Base-by-base conservation (phyloP, 768 basidiomycete genomes). In the Atractiella rhizophila region DNA sequence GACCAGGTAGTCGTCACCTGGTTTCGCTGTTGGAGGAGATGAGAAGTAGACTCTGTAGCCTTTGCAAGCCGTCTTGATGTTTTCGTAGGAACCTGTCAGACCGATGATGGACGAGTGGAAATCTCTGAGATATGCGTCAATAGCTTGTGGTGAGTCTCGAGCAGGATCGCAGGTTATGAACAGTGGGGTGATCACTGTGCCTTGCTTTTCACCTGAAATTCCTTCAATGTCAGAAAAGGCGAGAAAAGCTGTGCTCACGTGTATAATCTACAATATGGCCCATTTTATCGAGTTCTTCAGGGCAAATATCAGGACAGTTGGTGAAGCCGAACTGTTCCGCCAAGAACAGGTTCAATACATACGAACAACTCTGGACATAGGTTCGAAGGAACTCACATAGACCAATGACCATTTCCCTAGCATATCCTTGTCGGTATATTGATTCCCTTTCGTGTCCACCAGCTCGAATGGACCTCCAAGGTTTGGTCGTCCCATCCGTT, bases 281-380 rank as follows among this genome's bases (percentile, higher is more conserved):
- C 63, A 94, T 71, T 64, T 96, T 96, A 64, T 98, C 91, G 23
- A 98, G 66, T 61, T 96, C 88, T 40, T 86, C 80, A 1, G 91
- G 91, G 56, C 91, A 98, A 40, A 98, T 94, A 59, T 98, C 91
- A 5, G 91, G 88, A 60, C 91, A 98, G 59, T 98, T 88, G 24
- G 88, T 86, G 64, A 96, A 98, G n/a, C 91, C 91, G 60, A 98
- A 98, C 63, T 94, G 45, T 27, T 1, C 10, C 4, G 28, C 11
- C 28, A 19, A 26, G n/a, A 20, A 27, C 23, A 44, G 30, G 25
- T 2, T 12, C 12, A 30, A 30, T 24, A 16, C 40, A n/a, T n/a
- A n/a, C 21, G 40, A 23, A 11, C 28, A 1, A n/a, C 18, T 25
- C 16, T 32, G 18, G 5, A 16, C 20, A 20, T 13, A 26, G 12